Percentiles rank a stretch among this genome's conserved stretches.
Conservation (phyloP, 2,329 filamentous ascomycete species). For the Lachnellula suecica region DNA sequence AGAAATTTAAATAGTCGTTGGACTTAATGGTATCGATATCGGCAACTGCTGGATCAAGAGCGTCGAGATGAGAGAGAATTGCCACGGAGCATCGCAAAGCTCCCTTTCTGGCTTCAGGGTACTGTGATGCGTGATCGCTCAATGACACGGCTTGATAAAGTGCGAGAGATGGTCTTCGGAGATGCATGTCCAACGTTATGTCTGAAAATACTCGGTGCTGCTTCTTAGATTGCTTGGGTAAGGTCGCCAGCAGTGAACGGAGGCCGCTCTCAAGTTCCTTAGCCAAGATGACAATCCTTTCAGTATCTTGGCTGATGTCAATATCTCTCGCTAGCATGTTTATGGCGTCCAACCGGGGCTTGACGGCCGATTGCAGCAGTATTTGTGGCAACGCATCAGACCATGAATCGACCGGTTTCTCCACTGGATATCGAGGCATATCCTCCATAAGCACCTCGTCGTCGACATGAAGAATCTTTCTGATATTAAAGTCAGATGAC, state of each 20-base stretch:
- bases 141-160: constrained; percentile 16
- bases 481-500: constrained; percentile 46
- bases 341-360: constrained; percentile 14
- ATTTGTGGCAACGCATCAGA: constrained; percentile 21
- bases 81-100: constrained; percentile 17
- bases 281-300: neutral
- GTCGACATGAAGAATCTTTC: constrained; percentile 45
- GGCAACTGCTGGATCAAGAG: constrained; percentile 21
- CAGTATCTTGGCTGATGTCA: constrained; percentile 10
- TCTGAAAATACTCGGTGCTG: constrained; percentile 15
- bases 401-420: constrained; percentile 11
- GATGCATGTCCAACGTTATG: constrained; percentile 18
- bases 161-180: constrained; percentile 16
- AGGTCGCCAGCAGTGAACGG: constrained; percentile 6
- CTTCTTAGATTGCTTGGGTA: constrained; percentile 8
- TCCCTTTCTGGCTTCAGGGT: constrained; percentile 18
- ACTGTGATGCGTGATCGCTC: constrained; percentile 7
- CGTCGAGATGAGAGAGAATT: constrained; percentile 21
- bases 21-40: constrained; percentile 19
- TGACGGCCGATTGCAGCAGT: constrained; percentile 10
- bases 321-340: constrained; percentile 17
- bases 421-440: constrained; percentile 16
- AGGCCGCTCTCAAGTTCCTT: constrained; percentile 12
- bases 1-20: constrained; percentile 21
- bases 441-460: constrained; percentile 16